These are phyloP conservation scores for Mycena filopes DNA, from an alignment of 768 basidiomycete genomes.

Conservation along the genomic window DNA sequence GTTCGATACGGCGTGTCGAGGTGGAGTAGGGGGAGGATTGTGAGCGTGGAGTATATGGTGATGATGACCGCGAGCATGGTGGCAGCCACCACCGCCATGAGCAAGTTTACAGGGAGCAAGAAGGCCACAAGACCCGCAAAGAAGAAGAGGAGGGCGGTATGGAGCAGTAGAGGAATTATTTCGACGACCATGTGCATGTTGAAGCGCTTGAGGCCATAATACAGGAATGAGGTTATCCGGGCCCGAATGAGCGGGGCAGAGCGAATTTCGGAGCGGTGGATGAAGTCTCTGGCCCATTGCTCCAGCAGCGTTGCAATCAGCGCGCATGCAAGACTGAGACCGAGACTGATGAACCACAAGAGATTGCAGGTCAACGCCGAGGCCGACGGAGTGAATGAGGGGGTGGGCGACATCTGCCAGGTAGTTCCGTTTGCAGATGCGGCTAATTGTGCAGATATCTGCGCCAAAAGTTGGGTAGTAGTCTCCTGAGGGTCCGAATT, in stretches of 20 bases:
- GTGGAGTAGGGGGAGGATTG: background rate
- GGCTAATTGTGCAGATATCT: background rate
- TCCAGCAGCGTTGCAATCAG: background rate
- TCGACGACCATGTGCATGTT: no score
- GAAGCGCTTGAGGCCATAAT: slow-evolving; percentile 1
- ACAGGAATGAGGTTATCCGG: background rate
- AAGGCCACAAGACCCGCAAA: background rate
- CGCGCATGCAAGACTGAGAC: background rate
- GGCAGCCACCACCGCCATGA: background rate
- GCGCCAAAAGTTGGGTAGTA: background rate
- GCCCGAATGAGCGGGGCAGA: no score
- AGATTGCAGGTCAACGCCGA: background rate
- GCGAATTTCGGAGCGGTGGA: background rate
- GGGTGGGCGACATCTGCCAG: background rate
- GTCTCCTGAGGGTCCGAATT: background rate
- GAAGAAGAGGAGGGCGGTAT: background rate
- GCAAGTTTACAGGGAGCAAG: background rate
- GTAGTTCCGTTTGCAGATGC: background rate
- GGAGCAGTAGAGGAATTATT: background rate
- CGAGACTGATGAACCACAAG: slow-evolving; percentile 3
- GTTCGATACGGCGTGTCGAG: background rate
- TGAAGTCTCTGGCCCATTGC: slow-evolving; percentile 1
- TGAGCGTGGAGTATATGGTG: background rate
- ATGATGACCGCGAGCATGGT: background rate
- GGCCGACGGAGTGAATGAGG: background rate